These are phyloP conservation scores for Xylariaceae sp. DNA, from an alignment of 2,329 filamentous ascomycete species.

Conservation along the genomic window DNA sequence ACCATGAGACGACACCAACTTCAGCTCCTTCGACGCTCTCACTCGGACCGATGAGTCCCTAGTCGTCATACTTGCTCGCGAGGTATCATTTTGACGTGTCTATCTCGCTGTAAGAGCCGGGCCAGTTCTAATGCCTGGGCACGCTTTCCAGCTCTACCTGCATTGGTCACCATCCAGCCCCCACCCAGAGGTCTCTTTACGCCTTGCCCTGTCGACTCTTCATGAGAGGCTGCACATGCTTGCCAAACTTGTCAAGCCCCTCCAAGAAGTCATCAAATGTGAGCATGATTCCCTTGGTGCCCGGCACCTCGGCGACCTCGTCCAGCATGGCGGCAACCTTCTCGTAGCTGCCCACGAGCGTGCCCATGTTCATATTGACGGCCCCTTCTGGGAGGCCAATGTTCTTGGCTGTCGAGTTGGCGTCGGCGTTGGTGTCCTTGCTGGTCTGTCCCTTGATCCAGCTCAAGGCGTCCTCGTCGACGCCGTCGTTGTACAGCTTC, in stretches of 20 bases:
- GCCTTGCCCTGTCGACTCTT: constrained; percentile 18
- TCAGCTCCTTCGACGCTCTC: too few species aligned
- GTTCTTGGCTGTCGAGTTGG: constrained; percentile 19
- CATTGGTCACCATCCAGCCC: too few species aligned
- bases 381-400: constrained; percentile 22
- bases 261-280: constrained; percentile 25
- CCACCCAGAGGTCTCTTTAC: constrained; percentile 2
- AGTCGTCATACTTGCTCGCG: too few species aligned
- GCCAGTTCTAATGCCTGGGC: too few species aligned
- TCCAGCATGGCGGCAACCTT: constrained; percentile 25
- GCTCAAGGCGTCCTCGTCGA: constrained; percentile 22
- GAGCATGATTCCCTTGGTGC: constrained; percentile 28
- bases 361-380: constrained; percentile 25
- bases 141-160: too few species aligned
- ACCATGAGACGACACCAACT: too few species aligned
- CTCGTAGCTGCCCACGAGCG: constrained; percentile 21
- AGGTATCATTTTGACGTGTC: too few species aligned
- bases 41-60: too few species aligned
- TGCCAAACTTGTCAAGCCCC: constrained; percentile 23
- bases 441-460: constrained; percentile 25
- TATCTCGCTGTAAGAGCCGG: too few species aligned
- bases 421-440: constrained; percentile 25
- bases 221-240: constrained; percentile 27
- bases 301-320: constrained; percentile 21
- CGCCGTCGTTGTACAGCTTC: constrained; percentile 24